phyloP scores from a whole-genome alignment of 768 basidiomycete species.

The Leccinum subtestaceum region DNA sequence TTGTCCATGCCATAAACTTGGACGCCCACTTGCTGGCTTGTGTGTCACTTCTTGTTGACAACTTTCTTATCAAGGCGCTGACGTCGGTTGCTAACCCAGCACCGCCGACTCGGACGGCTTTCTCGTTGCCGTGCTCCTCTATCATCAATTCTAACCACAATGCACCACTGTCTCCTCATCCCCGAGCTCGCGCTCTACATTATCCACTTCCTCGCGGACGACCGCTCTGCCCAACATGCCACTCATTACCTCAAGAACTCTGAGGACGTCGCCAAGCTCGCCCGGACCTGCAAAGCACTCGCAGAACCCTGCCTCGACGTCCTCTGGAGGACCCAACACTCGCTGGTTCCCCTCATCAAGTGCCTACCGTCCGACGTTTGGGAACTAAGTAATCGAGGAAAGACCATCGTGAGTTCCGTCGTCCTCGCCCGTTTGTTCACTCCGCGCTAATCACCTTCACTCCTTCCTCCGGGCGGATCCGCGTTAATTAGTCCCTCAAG shows the following conservation, averaged over 20 bases:
- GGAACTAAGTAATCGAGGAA: constrained; percentile 18
- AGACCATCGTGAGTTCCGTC: constrained; percentile 22
- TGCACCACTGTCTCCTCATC: constrained; percentile 32
- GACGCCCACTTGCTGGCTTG: neutral
- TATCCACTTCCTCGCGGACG: constrained; percentile 23
- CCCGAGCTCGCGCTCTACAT: constrained; percentile 27
- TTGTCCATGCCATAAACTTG: neutral
- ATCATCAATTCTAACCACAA: neutral
- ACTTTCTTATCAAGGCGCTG: neutral
- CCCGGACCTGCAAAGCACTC: constrained; percentile 29
- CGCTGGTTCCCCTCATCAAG: constrained; percentile 29
- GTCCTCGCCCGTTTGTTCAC: neutral
- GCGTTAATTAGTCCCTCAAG: constrained; percentile 16
- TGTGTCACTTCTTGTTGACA: neutral
- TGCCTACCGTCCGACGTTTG: constrained; percentile 27
- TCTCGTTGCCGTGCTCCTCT: neutral
- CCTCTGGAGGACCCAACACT: constrained; percentile 31
- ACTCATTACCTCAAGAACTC: constrained; percentile 20
- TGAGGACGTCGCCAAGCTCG: constrained; percentile 26
- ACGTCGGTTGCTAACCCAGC: neutral
- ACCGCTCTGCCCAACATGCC: constrained; percentile 15
- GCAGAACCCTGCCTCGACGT: constrained; percentile 30
- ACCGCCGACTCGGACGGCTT: neutral
- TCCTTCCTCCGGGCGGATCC: neutral
- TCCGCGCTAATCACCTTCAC: neutral